Conservation (phyloP, 345 rosid genomes). For the Aquilaria yunnanensis region DNA sequence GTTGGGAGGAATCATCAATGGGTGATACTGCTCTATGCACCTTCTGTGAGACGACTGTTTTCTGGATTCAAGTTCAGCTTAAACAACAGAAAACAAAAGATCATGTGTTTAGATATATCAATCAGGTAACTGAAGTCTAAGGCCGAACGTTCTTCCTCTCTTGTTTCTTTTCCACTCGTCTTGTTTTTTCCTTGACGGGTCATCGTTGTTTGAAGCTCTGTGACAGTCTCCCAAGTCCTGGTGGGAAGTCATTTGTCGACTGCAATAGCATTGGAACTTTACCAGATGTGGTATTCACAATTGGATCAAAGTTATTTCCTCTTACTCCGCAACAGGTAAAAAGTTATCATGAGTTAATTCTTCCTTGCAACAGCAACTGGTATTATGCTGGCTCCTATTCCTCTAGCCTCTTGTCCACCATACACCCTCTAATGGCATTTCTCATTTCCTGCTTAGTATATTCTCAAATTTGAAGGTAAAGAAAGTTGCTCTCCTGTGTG, state of each 20-base stretch:
- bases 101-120: conserved; percentile 26
- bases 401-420: neutral
- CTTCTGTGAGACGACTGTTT: conserved; percentile 43
- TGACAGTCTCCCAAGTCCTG: conserved; percentile 41
- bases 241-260: conserved; percentile 36
- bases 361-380: neutral
- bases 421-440: neutral
- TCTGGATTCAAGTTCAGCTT: conserved; percentile 48
- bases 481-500: conserved; percentile 32
- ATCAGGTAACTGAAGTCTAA: conserved; percentile 25
- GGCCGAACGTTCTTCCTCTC: neutral
- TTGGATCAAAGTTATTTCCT: conserved; percentile 36
- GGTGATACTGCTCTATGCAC: conserved; percentile 29
- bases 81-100: conserved; percentile 44
- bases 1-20: neutral
- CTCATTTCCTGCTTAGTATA: conserved; percentile 27
- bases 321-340: conserved; percentile 44
- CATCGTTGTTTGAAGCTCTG: conserved; percentile 32
- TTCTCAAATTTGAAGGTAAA: conserved; percentile 25
- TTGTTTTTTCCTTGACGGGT: neutral
- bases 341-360: neutral
- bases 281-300: conserved; percentile 45
- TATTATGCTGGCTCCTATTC: neutral
- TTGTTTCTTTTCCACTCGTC: neutral
- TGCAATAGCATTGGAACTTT: conserved; percentile 29